Base-by-base conservation (phyloP, 768 basidiomycete species). In the Leucocoprinus leucothites region DNA sequence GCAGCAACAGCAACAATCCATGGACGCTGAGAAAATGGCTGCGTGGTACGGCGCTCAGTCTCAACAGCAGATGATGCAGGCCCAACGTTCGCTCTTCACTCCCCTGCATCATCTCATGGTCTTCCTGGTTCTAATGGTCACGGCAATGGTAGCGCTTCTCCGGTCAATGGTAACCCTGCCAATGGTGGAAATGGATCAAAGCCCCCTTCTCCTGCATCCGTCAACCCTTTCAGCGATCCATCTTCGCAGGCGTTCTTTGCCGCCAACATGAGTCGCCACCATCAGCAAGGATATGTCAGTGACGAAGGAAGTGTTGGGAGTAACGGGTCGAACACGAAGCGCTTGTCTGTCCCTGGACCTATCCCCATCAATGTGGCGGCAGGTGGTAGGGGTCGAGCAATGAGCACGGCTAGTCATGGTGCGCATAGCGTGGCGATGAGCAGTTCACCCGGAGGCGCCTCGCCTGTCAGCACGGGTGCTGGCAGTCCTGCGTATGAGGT, bases 81-180 rank as follows among this genome's bases (percentile, higher is more conserved):
- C 60, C 9, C 60, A 59, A n/a, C 57, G 62, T 13, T 58, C 62
- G 6, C 59, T 66, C 24, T 66, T 61, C 53, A 66, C 65, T 2
- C 61, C 64, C 64, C 65, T 31, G 60, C 64, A 13, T 47, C 58
- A 2, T 57, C 63, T 18, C 62, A 64, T 48, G 60, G 60, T 41
- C 57, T 62, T 46, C 58, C 61, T 28, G 26, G 26, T 48, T 51
- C 61, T 9, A 51, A 38, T 41, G 52, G 51, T n/a, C 49, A 46
- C 44, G 54, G 48, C 57, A 57, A 57, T 22, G 57, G 47, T 16
- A 53, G 47, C 31, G 51, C 40, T 24, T 53, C 57, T 11, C 52
- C 57, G n/a, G 36, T 53, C 26, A 48, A 42, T 18, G 48, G 48
- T 31, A 34, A 48, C 36, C 53, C 59, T 36, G 42, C 53, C 22